Evolutionary conservation across 768 basidiomycete species (phyloP).

Genomic region (Grammothele lineata): DNA sequence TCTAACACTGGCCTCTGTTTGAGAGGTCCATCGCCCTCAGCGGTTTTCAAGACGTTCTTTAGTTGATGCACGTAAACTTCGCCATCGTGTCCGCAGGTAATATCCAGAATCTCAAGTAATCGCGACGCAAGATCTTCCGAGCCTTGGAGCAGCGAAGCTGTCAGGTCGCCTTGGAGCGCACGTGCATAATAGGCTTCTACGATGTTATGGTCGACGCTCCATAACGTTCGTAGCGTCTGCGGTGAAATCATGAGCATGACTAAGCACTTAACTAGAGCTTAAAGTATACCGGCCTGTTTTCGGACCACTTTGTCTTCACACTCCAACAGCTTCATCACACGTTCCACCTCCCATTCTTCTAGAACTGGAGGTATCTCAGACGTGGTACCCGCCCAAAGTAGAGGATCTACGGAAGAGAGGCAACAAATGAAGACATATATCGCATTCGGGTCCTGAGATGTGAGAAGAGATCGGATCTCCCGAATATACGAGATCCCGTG

Average conservation of each 20-base stretch:
- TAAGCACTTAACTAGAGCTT: no score
- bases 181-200: constrained; percentile 51
- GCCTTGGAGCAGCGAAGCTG: constrained; percentile 29
- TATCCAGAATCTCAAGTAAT: constrained; percentile 52
- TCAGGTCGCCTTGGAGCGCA: constrained; percentile 35
- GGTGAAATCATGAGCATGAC: neutral
- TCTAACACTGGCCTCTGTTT: constrained; percentile 46
- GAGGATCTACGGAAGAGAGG: constrained; percentile 51
- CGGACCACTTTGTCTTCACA: constrained; percentile 56
- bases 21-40: constrained; percentile 31
- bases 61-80: constrained; percentile 54
- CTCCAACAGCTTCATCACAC: constrained; percentile 63
- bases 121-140: constrained; percentile 41
- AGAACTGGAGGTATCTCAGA: constrained; percentile 47
- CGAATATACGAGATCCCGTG: constrained; percentile 29
- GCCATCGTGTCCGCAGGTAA: constrained; percentile 45
- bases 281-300: constrained; percentile 41
- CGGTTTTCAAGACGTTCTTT: constrained; percentile 35
- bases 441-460: constrained; percentile 53
- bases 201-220: constrained; percentile 54
- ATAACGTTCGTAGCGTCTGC: constrained; percentile 59
- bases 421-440: constrained; percentile 65
- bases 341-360: constrained; percentile 71
- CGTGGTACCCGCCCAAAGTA: constrained; percentile 64
- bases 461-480: constrained; percentile 53